Evolutionary conservation across 352 stramenopile genomes (phyloP).

Genomic region (Globisporangium rhizosaccharum): DNA sequence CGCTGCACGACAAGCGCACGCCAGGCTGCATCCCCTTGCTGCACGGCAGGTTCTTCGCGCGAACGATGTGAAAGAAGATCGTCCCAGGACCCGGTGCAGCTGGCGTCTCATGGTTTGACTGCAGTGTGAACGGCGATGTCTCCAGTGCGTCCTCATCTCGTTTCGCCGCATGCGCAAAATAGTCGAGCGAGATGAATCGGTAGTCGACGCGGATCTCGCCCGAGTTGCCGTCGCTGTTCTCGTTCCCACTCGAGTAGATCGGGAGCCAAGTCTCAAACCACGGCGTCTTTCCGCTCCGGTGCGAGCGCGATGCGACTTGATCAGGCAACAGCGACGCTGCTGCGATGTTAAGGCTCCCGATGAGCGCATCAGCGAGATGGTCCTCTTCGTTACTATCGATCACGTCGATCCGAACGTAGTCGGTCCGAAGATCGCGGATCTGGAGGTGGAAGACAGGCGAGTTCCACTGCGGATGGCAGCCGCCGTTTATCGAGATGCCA

Average conservation of each 20-base stretch:
- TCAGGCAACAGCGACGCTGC: slow-evolving; percentile 24
- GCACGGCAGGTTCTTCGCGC: slow-evolving; percentile 22
- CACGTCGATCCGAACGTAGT: slow-evolving; percentile 36
- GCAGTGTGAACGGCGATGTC: slow-evolving; percentile 6
- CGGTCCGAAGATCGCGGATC: slow-evolving; percentile 23
- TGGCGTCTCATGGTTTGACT: not conserved
- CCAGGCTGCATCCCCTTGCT: slow-evolving; percentile 34
- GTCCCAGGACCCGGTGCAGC: slow-evolving; percentile 10
- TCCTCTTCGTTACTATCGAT: slow-evolving; percentile 57
- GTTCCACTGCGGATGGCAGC: slow-evolving; percentile 46
- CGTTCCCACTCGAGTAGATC: slow-evolving; percentile 19
- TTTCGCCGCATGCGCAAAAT: slow-evolving; percentile 15
- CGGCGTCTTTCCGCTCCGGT: slow-evolving; percentile 13
- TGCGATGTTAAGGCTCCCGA: slow-evolving; percentile 29
- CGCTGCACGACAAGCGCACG: slow-evolving; percentile 17
- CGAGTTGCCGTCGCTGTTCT: slow-evolving; percentile 7
- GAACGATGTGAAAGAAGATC: slow-evolving; percentile 29
- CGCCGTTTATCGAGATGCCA: slow-evolving; percentile 38
- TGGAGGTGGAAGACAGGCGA: slow-evolving; percentile 30
- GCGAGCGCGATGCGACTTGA: not conserved
- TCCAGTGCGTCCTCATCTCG: not conserved
- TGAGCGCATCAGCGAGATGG: slow-evolving; percentile 36
- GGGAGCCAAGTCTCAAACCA: slow-evolving; percentile 48
- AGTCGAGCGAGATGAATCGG: slow-evolving; percentile 33
- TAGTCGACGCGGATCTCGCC: slow-evolving; percentile 48